Base-by-base conservation (phyloP, 441 rosid species). In the Oxalis stricta region DNA sequence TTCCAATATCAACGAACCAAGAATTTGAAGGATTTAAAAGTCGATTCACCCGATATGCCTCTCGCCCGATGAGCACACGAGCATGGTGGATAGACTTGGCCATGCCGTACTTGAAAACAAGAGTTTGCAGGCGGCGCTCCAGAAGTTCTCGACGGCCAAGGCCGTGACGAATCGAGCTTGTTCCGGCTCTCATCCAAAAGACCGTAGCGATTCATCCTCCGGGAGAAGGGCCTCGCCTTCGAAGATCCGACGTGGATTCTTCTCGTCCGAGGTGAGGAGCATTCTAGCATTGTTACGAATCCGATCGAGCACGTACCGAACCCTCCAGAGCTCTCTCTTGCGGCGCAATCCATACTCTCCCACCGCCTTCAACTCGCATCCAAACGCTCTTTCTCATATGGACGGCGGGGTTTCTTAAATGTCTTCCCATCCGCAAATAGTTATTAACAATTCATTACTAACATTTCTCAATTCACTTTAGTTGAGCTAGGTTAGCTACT, bases 321-420 rank as follows among this genome's bases (percentile, higher is more conserved):
- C 92, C 52, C 95, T 84, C 95, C 88, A 84, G 22, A 81, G 59
- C 67, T 84, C 95, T 66, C 94, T 75, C 69, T 84, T 80, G 39
- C 78, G 73, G 2, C 84, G 70, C 22, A 84, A 76, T 28, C 91
- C 94, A 14, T 75, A 84, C 52, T 77, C 86, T 52, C 85, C 94
- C 0, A 84, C 91, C n/a, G 78, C 80, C 73, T 70, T 84, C 54
- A 84, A 60, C 70, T 84, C 84, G 84, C 80, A 9, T 82, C 94
- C 33, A 77, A 68, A 24, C 96, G 85, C 47, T 86, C 96, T 70
- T 82, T 86, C 62, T 86, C 96, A 44, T 85, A 79, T 0, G 96
- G 96, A 48, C 94, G 96, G 0, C 94, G 63, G 2, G 94, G 91
- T 70, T 82, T 79, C 79, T 85, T 85, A 52, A 82, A 85, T 9